Evolutionary conservation across 1,139 yeast species (phyloP).

Genomic region (Debaryomyces coudertii): DNA sequence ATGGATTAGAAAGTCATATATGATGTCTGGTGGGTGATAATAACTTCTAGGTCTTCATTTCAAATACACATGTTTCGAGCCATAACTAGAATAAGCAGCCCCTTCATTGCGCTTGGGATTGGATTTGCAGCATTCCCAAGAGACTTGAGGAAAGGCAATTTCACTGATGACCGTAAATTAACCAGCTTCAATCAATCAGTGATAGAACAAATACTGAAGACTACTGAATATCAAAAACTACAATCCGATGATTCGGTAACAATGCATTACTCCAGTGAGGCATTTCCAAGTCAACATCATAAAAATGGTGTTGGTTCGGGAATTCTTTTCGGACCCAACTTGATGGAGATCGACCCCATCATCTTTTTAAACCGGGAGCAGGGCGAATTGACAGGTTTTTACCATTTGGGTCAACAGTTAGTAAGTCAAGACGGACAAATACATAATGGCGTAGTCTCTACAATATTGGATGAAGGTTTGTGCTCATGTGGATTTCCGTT

Average conservation of each 20-base stretch:
- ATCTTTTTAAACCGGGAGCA: conserved; percentile 50
- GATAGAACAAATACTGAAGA: conserved; percentile 32
- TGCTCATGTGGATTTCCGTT: conserved; percentile 85
- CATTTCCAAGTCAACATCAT: conserved; percentile 65
- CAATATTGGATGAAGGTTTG: conserved; percentile 82
- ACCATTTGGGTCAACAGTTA: conserved; percentile 69
- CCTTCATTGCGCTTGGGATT: conserved; percentile 46
- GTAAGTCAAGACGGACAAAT: conserved; percentile 73
- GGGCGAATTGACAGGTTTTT: conserved; percentile 60
- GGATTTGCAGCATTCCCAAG: conserved; percentile 52
- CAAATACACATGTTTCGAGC: conserved; percentile 26
- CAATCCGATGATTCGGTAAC: conserved; percentile 28
- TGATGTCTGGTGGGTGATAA: neutral
- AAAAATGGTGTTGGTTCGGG: conserved; percentile 69
- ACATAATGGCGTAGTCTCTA: conserved; percentile 86
- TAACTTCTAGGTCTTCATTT: neutral
- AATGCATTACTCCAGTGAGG: conserved; percentile 37
- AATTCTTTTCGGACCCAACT: conserved; percentile 60
- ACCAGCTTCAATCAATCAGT: conserved; percentile 36
- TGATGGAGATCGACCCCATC: conserved; percentile 70
- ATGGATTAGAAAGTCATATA: neutral
- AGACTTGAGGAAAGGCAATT: conserved; percentile 37
- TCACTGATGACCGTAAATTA: conserved; percentile 22
- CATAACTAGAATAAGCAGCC: conserved; percentile 29
- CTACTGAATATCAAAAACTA: conserved; percentile 36